Conservation (phyloP, 805 yeast genomes). For the Kuraishia cidri region DNA sequence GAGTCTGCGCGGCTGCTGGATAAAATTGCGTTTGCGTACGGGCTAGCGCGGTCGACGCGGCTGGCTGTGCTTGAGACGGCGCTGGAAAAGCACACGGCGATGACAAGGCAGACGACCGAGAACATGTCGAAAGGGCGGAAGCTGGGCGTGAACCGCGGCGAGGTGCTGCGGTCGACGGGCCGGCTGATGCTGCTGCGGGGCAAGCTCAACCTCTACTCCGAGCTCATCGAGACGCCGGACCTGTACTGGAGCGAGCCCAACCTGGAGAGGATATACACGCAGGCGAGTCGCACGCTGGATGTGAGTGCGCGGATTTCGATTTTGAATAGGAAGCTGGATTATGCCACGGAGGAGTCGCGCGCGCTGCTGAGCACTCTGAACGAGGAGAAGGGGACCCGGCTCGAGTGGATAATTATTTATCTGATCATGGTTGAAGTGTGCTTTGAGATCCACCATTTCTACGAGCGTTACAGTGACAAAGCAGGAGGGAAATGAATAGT, state of each 20-base stretch:
- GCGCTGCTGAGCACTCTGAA: conserved; percentile 67
- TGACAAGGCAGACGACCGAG: conserved; percentile 59
- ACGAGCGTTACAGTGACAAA: conserved; percentile 49
- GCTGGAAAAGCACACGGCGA: conserved; percentile 57
- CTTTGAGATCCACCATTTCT: conserved; percentile 72
- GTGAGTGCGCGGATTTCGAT: conserved; percentile 70
- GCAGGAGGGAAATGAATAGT: too few relatives aligned
- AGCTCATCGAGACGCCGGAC: conserved; percentile 87
- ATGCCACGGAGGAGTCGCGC: conserved; percentile 82
- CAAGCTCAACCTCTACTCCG: conserved; percentile 76
- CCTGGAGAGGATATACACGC: conserved; percentile 66
- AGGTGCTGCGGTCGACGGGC: conserved; percentile 65
- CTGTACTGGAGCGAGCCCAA: conserved; percentile 89
- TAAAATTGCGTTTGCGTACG: conserved; percentile 84
- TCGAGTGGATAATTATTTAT: conserved; percentile 85
- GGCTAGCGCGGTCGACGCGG: conserved; percentile 80
- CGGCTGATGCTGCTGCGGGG: conserved; percentile 70
- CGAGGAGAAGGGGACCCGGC: conserved; percentile 64
- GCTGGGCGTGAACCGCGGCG: conserved; percentile 44
- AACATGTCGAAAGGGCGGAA: conserved; percentile 53
- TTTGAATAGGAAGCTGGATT: conserved; percentile 78
- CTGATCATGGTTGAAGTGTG: conserved; percentile 80
- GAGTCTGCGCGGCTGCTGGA: conserved; percentile 46
- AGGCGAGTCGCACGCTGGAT: conserved; percentile 65
- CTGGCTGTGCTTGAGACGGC: conserved; percentile 70